Evolutionary conservation across 2,329 filamentous ascomycete genomes (phyloP).

Genomic region (Byssochlamys sp.): DNA sequence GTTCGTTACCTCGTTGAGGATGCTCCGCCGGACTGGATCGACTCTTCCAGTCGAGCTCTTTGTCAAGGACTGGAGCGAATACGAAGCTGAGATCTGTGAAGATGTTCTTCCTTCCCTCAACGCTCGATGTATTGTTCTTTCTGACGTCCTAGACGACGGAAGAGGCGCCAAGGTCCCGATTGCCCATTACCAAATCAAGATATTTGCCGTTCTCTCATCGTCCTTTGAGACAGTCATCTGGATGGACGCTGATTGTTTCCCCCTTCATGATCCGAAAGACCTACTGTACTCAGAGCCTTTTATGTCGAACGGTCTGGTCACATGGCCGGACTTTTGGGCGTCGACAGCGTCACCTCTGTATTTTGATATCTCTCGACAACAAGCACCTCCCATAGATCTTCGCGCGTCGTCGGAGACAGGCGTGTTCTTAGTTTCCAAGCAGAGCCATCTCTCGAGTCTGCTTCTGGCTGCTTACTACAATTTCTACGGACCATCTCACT

Average conservation of each 20-base stretch:
- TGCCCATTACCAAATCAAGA: slow-evolving; percentile 46
- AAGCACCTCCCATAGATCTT: slow-evolving; percentile 22
- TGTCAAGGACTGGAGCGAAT: slow-evolving; percentile 17
- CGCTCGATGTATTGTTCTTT: slow-evolving; percentile 18
- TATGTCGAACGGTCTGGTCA: slow-evolving; percentile 43
- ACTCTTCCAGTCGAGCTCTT: slow-evolving; percentile 31
- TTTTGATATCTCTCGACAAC: slow-evolving; percentile 31
- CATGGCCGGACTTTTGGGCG: slow-evolving; percentile 49
- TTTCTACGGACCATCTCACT: slow-evolving; percentile 25
- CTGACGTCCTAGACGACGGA: slow-evolving; percentile 7
- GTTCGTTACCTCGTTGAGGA: slow-evolving; percentile 24
- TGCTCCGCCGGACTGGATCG: slow-evolving; percentile 26
- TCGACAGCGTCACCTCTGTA: slow-evolving; percentile 36
- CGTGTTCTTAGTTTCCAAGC: slow-evolving; percentile 27
- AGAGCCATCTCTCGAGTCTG: slow-evolving; percentile 24
- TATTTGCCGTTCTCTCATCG: slow-evolving; percentile 49
- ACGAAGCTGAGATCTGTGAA: slow-evolving; percentile 23
- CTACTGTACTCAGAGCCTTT: slow-evolving; percentile 47
- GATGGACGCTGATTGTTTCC: slow-evolving; percentile 50
- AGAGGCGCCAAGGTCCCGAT: slow-evolving; percentile 21
- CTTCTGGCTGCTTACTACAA: slow-evolving; percentile 27
- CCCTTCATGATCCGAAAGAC: slow-evolving; percentile 35
- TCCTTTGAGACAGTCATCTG: slow-evolving; percentile 51
- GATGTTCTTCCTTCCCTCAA: slow-evolving; percentile 21
- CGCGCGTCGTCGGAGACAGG: slow-evolving; percentile 30